Evolutionary conservation across 441 rosid species (phyloP).

Genomic region (Mallotus japonicus): DNA sequence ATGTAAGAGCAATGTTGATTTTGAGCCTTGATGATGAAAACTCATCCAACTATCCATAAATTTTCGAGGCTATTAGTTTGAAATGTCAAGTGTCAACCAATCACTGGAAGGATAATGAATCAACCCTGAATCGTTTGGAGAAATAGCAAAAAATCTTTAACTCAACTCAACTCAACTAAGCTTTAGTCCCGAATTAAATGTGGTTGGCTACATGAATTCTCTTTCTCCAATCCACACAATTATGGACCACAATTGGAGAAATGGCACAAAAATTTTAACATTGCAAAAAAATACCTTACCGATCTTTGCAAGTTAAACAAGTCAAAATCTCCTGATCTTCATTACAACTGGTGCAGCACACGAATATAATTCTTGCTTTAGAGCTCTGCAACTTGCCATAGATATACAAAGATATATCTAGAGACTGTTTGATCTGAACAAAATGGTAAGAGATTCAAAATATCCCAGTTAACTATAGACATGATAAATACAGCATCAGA

Average conservation of each 20-base stretch:
- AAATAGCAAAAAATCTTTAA: background rate
- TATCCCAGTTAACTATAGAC: slow-evolving; percentile 7
- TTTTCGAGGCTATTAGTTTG: background rate
- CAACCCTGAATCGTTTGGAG: background rate
- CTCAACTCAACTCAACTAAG: too few relatives aligned
- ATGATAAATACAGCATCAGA: background rate
- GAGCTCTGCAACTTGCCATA: slow-evolving; percentile 39
- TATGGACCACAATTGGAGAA: background rate
- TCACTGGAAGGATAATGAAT: background rate
- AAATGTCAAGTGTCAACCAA: background rate
- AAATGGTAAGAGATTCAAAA: slow-evolving; percentile 13
- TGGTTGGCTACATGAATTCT: too few relatives aligned
- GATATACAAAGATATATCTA: slow-evolving; percentile 47
- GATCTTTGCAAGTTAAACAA: slow-evolving; percentile 55
- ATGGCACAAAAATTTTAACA: slow-evolving; percentile 8
- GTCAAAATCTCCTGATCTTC: slow-evolving; percentile 34
- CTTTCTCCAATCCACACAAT: too few relatives aligned
- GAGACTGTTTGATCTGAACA: slow-evolving; percentile 51
- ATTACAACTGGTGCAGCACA: slow-evolving; percentile 38
- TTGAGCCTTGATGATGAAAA: background rate
- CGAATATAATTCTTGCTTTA: slow-evolving; percentile 30
- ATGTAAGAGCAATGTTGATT: background rate
- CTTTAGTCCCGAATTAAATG: too few relatives aligned
- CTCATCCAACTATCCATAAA: slow-evolving; percentile 15
- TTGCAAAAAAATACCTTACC: slow-evolving; percentile 45